Evolutionary conservation across 1,139 yeast genomes (phyloP).

Genomic region (Suhomyces kunorum): DNA sequence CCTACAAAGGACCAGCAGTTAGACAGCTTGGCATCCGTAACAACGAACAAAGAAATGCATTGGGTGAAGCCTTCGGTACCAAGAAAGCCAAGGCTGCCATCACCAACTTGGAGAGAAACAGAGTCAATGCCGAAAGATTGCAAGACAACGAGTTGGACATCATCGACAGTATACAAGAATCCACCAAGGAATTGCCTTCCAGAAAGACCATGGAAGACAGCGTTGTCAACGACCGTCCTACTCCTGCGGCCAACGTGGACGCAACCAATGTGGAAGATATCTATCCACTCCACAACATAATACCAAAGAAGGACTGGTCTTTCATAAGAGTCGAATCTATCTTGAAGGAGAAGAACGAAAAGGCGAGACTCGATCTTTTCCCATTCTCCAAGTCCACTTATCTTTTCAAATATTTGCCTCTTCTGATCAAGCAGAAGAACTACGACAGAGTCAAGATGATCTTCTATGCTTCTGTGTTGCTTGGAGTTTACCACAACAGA

Average conservation of each 20-base stretch:
- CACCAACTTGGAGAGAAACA: constrained; percentile 74
- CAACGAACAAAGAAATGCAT: constrained; percentile 67
- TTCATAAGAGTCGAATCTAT: constrained; percentile 61
- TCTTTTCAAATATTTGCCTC: constrained; percentile 51
- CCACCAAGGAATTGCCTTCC: constrained; percentile 74
- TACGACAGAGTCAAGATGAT: constrained; percentile 64
- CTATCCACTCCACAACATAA: constrained; percentile 70
- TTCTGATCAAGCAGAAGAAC: constrained; percentile 45
- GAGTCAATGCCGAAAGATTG: constrained; percentile 80
- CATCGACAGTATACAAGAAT: constrained; percentile 71
- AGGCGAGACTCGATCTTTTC: constrained; percentile 53
- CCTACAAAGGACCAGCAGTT: constrained; percentile 59
- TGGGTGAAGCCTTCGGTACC: constrained; percentile 97
- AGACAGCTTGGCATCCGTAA: constrained; percentile 56
- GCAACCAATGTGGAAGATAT: constrained; percentile 83
- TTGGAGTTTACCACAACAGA: constrained; percentile 78
- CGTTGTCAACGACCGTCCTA: constrained; percentile 70
- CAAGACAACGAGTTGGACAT: constrained; percentile 77
- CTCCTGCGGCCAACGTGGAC: constrained; percentile 72
- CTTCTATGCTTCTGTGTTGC: constrained; percentile 74
- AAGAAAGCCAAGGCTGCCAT: constrained; percentile 93
- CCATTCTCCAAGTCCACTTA: constrained; percentile 63
- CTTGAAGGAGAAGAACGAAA: constrained; percentile 51
- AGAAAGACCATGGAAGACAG: constrained; percentile 56
- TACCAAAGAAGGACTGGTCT: constrained; percentile 66